These are phyloP conservation scores for Ramalina peruviana DNA, from an alignment of 495 filamentous ascomycete genomes.

Conservation along the genomic window DNA sequence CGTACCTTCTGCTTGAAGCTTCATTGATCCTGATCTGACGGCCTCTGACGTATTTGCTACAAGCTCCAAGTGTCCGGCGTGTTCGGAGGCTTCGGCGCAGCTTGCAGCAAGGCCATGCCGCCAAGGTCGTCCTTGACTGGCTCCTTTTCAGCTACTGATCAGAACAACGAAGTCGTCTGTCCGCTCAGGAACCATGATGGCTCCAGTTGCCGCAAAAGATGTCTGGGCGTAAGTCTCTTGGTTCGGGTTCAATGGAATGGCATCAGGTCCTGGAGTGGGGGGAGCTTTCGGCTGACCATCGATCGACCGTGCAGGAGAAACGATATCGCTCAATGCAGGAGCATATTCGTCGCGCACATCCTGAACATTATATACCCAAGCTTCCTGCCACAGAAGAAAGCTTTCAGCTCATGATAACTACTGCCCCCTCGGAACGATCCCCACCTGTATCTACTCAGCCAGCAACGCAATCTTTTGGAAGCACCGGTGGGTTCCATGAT, in stretches of 20 bases:
- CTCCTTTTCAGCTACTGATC: conserved; percentile 84
- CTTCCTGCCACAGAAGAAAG: conserved; percentile 97
- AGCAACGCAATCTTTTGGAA: conserved; percentile 19
- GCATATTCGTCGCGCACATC: conserved; percentile 94
- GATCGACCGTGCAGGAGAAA: conserved; percentile 55
- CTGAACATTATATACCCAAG: conserved; percentile 96
- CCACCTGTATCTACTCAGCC: conserved; percentile 21
- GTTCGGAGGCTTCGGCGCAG: not conserved
- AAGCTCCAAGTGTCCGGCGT: not conserved
- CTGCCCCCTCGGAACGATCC: conserved; percentile 66
- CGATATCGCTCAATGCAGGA: conserved; percentile 98
- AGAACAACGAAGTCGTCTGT: conserved; percentile 92
- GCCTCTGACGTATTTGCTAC: too few species aligned
- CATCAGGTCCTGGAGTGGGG: not conserved
- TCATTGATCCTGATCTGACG: not conserved
- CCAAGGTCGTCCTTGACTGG: conserved; percentile 74
- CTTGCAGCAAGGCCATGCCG: conserved; percentile 43
- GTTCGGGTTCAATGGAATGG: not conserved
- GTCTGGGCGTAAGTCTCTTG: conserved; percentile 74
- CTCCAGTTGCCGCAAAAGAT: conserved; percentile 94
- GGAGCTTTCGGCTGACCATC: conserved; percentile 1
- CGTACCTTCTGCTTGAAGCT: not conserved
- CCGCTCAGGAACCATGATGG: conserved; percentile 92
- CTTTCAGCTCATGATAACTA: conserved; percentile 90
- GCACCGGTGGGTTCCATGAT: conserved; percentile 14